Conservation (phyloP, 1,284 basidiomycete genomes). For the Tremellales sp. region DNA sequence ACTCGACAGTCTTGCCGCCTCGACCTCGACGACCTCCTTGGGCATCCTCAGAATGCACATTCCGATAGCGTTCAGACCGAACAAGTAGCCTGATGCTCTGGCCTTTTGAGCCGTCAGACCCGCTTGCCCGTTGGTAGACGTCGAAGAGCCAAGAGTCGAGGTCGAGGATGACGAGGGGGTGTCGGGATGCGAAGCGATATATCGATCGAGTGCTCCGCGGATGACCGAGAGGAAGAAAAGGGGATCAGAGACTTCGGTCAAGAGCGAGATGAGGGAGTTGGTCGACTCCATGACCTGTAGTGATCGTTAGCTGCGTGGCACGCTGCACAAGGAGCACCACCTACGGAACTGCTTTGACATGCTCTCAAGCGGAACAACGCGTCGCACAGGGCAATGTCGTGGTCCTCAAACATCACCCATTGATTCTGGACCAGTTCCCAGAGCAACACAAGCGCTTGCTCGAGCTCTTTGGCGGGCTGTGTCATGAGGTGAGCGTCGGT, state of each 20-base stretch:
- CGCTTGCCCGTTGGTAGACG: background rate
- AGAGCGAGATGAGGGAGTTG: slow-evolving; percentile 37
- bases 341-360: slow-evolving; percentile 23
- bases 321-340: slow-evolving; percentile 5
- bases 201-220: slow-evolving; percentile 29
- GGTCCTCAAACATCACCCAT: slow-evolving; percentile 38
- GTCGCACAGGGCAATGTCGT: slow-evolving; percentile 32
- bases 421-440: slow-evolving; percentile 46
- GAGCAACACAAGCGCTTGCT: slow-evolving; percentile 34
- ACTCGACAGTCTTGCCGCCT: slow-evolving; percentile 24
- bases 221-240: slow-evolving; percentile 33
- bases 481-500: slow-evolving; percentile 2
- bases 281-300: slow-evolving; percentile 40
- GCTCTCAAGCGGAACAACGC: slow-evolving; percentile 34
- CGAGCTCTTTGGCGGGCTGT: slow-evolving; percentile 25
- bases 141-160: background rate
- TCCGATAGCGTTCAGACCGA: slow-evolving; percentile 38
- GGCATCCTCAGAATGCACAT: slow-evolving; percentile 40
- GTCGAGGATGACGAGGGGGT: background rate
- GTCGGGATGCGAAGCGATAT: slow-evolving; percentile 12
- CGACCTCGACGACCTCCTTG: slow-evolving; percentile 29
- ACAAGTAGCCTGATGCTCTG: slow-evolving; percentile 28
- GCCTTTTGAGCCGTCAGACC: slow-evolving; percentile 6
- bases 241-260: slow-evolving; percentile 36
- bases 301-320: background rate